Conservation (phyloP, 768 basidiomycete genomes). For the Tylopilus vinaceipallidus region DNA sequence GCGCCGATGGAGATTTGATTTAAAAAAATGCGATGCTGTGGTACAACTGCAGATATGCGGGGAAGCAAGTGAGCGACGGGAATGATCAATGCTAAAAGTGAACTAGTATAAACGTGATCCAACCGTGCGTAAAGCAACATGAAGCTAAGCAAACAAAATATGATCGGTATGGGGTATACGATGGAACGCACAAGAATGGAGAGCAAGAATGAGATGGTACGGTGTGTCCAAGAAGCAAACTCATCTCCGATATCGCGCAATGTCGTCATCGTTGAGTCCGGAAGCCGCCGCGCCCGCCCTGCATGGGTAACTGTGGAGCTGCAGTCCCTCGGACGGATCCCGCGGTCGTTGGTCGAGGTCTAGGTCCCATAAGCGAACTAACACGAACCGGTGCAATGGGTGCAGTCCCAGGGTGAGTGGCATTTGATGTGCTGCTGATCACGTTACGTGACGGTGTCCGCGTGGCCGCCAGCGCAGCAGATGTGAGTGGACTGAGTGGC, state of each 20-base stretch:
- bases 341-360: slow-evolving; percentile 23
- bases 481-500: slow-evolving; percentile 17
- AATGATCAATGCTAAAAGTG: slow-evolving; percentile 2
- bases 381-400: slow-evolving; percentile 11
- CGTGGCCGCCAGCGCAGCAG: not conserved
- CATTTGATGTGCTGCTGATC: not conserved
- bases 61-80: not conserved
- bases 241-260: not conserved
- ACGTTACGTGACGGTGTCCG: not conserved
- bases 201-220: not conserved
- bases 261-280: slow-evolving; percentile 17
- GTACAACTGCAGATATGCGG: slow-evolving; percentile 17
- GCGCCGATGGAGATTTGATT: not conserved
- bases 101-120: slow-evolving; percentile 2
- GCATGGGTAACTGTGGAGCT: slow-evolving; percentile 30
- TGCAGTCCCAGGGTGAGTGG: slow-evolving; percentile 8
- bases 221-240: slow-evolving; percentile 21
- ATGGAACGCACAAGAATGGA: slow-evolving; percentile 3
- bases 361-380: slow-evolving; percentile 29
- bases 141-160: not conserved
- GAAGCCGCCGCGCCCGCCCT: slow-evolving; percentile 26
- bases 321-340: slow-evolving; percentile 21
- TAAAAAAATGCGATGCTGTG: slow-evolving; percentile 16
- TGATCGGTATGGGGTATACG: slow-evolving; percentile 19
- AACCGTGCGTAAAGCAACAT: not conserved